Conservation (phyloP, 2,329 filamentous ascomycete species). For the Pseudogymnoascus sp. region DNA sequence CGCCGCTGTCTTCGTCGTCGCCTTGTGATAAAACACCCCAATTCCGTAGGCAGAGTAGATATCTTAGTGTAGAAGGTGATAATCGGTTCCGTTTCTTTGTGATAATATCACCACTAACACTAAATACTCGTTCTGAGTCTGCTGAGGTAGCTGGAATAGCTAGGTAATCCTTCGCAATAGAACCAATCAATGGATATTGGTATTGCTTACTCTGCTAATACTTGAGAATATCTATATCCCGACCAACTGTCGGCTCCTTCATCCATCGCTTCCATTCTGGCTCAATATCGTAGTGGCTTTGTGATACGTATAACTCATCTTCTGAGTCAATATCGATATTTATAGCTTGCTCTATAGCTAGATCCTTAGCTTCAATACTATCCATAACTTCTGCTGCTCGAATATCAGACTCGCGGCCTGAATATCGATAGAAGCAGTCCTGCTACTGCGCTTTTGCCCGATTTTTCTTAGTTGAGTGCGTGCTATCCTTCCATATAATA, state of each 20-base stretch:
- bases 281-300: too few species aligned
- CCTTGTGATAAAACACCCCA: neutral
- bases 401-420: neutral
- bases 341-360: too few species aligned
- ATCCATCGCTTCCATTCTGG: neutral
- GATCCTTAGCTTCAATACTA: too few species aligned
- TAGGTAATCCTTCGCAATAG: constrained; percentile 5
- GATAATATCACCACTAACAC: neutral
- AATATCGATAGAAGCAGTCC: neutral
- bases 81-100: constrained; percentile 2
- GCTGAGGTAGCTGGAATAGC: constrained; percentile 1
- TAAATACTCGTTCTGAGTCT: neutral
- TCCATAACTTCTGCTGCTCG: too few species aligned
- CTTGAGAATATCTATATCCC: neutral
- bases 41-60: too few species aligned
- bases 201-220: neutral
- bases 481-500: neutral
- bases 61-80: neutral
- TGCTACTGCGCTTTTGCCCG: neutral
- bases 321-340: too few species aligned
- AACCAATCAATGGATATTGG: neutral
- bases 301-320: too few species aligned
- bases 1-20: neutral
- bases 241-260: neutral
- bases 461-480: neutral